A percentile compares a stretch with the other conserved stretches of the same genome.
Conservation (phyloP, 2,329 filamentous ascomycete genomes). For the Sarocladiaceae sp. region DNA sequence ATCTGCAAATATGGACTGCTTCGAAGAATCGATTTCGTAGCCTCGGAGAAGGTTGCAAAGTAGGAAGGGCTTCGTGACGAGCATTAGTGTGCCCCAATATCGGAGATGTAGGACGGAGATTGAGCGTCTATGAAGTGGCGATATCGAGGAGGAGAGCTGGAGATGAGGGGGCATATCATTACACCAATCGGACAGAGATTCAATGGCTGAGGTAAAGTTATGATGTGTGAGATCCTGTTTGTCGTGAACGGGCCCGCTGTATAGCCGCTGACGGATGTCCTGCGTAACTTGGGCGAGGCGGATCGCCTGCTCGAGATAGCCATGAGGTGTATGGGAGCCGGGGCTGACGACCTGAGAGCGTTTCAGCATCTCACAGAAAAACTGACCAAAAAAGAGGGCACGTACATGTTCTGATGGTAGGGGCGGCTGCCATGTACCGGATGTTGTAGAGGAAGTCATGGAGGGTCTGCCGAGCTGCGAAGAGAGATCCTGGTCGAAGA, state of each 20-base stretch:
- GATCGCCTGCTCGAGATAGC: background rate
- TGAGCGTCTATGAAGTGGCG: background rate
- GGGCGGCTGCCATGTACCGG: background rate
- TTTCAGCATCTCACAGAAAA: background rate
- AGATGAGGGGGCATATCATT: background rate
- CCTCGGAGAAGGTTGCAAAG: background rate
- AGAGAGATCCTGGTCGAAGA: background rate
- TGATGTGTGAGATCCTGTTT: background rate
- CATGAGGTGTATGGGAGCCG: background rate
- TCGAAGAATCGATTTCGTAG: background rate
- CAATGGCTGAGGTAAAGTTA: background rate
- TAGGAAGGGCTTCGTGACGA: background rate
- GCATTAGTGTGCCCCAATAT: background rate
- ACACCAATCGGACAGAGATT: background rate
- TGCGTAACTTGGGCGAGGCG: background rate
- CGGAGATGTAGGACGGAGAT: background rate
- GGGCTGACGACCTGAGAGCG: background rate
- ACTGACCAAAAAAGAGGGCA: background rate
- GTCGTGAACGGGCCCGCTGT: background rate
- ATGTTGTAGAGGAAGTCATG: background rate
- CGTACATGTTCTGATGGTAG: background rate
- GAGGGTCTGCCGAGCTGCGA: background rate
- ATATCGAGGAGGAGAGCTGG: background rate
- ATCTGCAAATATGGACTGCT: background rate
- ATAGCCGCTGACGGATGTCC: background rate